A percentile compares a stretch with the other conserved stretches of the same genome.
Conservation (phyloP, 2,329 filamentous ascomycete species). For the Bipolaris oryzae region DNA sequence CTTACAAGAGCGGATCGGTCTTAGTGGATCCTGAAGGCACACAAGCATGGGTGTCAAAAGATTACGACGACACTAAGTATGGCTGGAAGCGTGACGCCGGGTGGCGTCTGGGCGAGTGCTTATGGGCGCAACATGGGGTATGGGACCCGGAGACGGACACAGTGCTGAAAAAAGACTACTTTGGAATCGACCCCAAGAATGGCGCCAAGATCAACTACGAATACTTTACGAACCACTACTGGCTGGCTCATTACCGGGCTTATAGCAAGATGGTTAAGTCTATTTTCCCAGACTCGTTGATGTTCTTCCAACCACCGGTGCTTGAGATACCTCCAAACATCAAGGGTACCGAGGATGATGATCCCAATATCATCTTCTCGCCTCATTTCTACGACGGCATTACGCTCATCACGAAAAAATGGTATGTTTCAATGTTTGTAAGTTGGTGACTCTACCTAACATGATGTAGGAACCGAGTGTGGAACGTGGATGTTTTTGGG, state of each 20-base stretch:
- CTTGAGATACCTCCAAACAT: constrained; percentile 88
- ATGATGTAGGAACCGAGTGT: constrained; percentile 73
- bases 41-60: constrained; percentile 80
- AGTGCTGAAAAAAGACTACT: constrained; percentile 85
- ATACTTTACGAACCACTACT: constrained; percentile 88
- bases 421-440: constrained; percentile 54
- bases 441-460: constrained; percentile 11
- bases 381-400: constrained; percentile 98
- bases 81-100: constrained; percentile 85
- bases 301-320: constrained; percentile 90
- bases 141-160: constrained; percentile 85
- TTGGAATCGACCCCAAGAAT: constrained; percentile 75
- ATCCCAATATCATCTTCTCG: constrained; percentile 87
- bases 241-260: constrained; percentile 81
- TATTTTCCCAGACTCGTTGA: constrained; percentile 78
- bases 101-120: constrained; percentile 92
- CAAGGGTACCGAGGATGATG: constrained; percentile 86
- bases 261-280: constrained; percentile 76
- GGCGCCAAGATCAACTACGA: constrained; percentile 79
- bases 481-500: constrained; percentile 96
- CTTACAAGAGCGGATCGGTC: constrained; percentile 82
- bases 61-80: constrained; percentile 85
- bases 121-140: constrained; percentile 96
- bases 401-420: constrained; percentile 96
- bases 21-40: constrained; percentile 88